Conservation (phyloP, 225 moss, liverwort and hornwort genomes). For the Sphagnum contortum region DNA sequence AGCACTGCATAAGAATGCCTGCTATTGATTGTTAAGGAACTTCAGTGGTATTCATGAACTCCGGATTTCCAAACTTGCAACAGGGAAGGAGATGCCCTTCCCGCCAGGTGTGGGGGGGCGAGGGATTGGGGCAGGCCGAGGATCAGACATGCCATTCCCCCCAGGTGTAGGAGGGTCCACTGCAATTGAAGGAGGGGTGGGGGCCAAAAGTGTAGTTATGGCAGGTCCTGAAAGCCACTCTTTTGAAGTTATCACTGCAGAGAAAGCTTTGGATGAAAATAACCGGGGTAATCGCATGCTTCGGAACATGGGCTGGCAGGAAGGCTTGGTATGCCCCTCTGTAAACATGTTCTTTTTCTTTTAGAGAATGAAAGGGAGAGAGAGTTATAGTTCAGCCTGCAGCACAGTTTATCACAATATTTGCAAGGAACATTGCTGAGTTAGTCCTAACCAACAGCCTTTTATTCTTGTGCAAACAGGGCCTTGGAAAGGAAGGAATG, state of each 20-base stretch:
- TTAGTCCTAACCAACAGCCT: background rate
- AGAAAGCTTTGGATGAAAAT: conserved; percentile 84
- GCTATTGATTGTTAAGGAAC: too few relatives aligned
- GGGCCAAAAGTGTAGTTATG: conserved; percentile 50
- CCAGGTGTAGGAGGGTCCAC: conserved; percentile 93
- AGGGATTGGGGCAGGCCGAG: conserved; percentile 54
- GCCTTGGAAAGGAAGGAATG: conserved; percentile 94
- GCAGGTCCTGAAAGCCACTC: conserved; percentile 72
- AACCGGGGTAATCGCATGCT: conserved; percentile 99
- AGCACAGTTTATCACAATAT: too few relatives aligned
- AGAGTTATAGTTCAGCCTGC: too few relatives aligned
- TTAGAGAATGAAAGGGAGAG: too few relatives aligned
- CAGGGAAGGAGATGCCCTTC: conserved; percentile 73
- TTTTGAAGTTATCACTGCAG: conserved; percentile 79
- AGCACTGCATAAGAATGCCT: too few relatives aligned
- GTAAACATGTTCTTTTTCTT: too few relatives aligned
- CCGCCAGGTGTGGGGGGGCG: conserved; percentile 66
- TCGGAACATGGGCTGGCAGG: conserved; percentile 99
- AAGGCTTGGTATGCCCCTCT: conserved; percentile 70
- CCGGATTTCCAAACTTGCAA: conserved; percentile 5
- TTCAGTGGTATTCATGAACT: conserved; percentile 28
- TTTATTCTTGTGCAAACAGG: conserved; percentile 32
- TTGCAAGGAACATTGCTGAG: too few relatives aligned
- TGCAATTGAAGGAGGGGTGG: conserved; percentile 19
- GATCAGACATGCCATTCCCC: conserved; percentile 96